Conservation (phyloP, 345 rosid genomes). For the Eucalyptus viminalis region DNA sequence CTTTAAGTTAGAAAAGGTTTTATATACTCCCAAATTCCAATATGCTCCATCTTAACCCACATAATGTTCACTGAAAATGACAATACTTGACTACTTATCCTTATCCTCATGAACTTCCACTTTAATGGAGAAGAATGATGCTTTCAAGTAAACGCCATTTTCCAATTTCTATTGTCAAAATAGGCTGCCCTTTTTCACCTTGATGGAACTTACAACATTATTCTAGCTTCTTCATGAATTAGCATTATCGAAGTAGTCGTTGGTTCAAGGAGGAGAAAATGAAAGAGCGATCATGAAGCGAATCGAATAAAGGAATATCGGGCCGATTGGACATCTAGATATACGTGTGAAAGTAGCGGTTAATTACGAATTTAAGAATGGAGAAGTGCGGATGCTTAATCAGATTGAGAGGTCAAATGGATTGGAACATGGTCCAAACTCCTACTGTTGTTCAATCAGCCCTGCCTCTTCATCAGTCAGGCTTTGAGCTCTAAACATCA, state of each 20-base stretch:
- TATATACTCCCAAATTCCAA: neutral
- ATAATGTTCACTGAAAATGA: neutral
- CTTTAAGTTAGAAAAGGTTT: neutral
- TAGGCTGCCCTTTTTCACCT: neutral
- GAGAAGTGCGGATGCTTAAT: neutral
- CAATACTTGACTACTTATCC: neutral
- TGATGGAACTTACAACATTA: neutral
- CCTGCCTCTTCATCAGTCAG: neutral
- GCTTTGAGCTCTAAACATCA: neutral
- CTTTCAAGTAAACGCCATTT: neutral
- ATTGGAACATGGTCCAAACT: neutral
- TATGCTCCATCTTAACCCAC: neutral
- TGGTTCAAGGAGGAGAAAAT: neutral
- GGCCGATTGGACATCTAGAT: neutral
- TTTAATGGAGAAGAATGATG: neutral
- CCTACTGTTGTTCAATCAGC: neutral
- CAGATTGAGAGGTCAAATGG: neutral
- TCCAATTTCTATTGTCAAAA: neutral
- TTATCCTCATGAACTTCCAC: neutral
- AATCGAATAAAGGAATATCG: neutral
- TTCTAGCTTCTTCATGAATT: neutral
- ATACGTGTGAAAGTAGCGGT: neutral
- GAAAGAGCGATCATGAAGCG: neutral
- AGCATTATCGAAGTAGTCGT: neutral
- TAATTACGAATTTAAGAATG: neutral